These are phyloP conservation scores for Agrocybe praecox DNA, from an alignment of 768 basidiomycete genomes.

Conservation along the genomic window DNA sequence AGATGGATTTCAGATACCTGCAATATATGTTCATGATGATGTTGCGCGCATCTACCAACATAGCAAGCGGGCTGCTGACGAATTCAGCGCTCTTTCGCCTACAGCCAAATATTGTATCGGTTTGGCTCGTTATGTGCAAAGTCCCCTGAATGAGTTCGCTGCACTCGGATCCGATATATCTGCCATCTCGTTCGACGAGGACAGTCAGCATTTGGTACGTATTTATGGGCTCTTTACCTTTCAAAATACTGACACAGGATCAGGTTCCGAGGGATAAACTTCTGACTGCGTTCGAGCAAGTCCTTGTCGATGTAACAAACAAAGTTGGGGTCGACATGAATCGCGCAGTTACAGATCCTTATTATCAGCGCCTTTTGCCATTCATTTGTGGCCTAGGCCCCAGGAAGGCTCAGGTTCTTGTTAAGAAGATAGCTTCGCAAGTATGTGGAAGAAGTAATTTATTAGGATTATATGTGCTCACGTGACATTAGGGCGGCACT, in stretches of 20 bases:
- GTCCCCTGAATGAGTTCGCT: constrained; percentile 92
- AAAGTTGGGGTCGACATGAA: constrained; percentile 97
- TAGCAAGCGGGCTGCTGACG: constrained; percentile 80
- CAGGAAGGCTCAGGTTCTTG: constrained; percentile 84
- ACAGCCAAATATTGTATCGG: constrained; percentile 93
- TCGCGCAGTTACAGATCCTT: constrained; percentile 83
- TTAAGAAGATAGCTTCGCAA: constrained; percentile 77
- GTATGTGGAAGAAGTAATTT: constrained; percentile 43
- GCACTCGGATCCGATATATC: constrained; percentile 85
- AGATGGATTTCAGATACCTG: constrained; percentile 60
- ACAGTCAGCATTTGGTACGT: constrained; percentile 82
- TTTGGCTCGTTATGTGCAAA: constrained; percentile 90
- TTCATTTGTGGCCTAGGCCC: constrained; percentile 95
- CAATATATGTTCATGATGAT: constrained; percentile 87
- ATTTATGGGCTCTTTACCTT: constrained; percentile 2
- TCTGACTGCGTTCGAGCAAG: constrained; percentile 77
- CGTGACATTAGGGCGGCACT: constrained; percentile 60
- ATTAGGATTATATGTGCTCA: not conserved
- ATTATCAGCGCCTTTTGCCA: constrained; percentile 87
- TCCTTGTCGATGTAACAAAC: constrained; percentile 88
- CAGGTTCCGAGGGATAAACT: constrained; percentile 90
- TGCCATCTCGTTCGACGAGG: constrained; percentile 82
- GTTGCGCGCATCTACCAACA: constrained; percentile 94
- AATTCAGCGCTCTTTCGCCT: constrained; percentile 76
- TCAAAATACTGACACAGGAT: not conserved